These are phyloP conservation scores for Mycena chlorophos DNA, from an alignment of 768 basidiomycete genomes.

Conservation along the genomic window DNA sequence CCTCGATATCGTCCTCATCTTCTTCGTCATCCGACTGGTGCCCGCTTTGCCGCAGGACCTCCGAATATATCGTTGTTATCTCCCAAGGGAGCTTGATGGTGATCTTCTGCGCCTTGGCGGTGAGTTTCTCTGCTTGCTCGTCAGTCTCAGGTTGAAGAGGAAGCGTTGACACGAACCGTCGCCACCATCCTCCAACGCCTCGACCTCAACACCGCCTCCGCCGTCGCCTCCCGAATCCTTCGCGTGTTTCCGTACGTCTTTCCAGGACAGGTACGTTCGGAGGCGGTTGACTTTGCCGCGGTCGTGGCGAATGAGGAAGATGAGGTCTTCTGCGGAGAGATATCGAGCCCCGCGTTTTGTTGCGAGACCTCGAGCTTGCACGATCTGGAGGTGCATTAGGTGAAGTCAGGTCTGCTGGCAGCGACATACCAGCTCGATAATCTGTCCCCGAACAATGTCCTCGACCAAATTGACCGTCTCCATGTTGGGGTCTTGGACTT, in stretches of 20 bases:
- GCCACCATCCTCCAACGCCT: constrained; percentile 78
- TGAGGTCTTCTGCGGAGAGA: constrained; percentile 90
- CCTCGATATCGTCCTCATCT: constrained; percentile 94
- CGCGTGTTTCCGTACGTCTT: constrained; percentile 92
- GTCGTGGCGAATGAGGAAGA: constrained; percentile 95
- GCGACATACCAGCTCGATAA: constrained; percentile 80
- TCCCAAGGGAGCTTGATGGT: constrained; percentile 98
- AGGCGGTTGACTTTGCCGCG: constrained; percentile 91
- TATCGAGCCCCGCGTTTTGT: constrained; percentile 81
- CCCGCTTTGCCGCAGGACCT: constrained; percentile 71
- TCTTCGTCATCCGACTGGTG: constrained; percentile 93
- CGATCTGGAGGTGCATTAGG: constrained; percentile 52
- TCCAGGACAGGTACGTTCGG: constrained; percentile 93
- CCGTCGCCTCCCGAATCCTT: constrained; percentile 87
- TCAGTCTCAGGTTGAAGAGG: background rate
- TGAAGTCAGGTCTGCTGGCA: background rate
- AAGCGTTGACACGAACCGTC: constrained; percentile 53
- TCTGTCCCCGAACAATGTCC: constrained; percentile 87
- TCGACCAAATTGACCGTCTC: constrained; percentile 94
- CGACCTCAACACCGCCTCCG: constrained; percentile 79
- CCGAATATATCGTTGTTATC: constrained; percentile 86
- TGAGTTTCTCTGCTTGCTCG: constrained; percentile 60
- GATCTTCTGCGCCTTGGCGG: constrained; percentile 86
- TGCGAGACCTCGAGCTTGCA: constrained; percentile 85
- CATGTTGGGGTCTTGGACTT: constrained; percentile 84